Evolutionary conservation across 176 grass and related monocot species (phyloP), one percentile per base, ranked within the genome.

Genomic region (Urochloa ruziziensis): DNA sequence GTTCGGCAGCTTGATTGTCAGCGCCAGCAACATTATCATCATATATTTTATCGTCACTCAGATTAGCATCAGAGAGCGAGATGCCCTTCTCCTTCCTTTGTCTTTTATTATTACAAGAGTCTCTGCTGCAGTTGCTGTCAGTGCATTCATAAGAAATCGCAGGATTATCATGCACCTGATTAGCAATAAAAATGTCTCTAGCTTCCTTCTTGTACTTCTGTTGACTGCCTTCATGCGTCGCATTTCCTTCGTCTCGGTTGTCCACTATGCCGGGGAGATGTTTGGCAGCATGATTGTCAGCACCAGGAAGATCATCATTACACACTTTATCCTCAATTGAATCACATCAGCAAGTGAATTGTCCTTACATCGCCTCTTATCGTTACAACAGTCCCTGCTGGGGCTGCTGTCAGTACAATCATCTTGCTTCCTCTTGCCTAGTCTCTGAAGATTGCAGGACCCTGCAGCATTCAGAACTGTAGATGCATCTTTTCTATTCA

Each of bases 351-450:
- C 74, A 32, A 52, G 6, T 53, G 59, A 58, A 62, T 9, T 23
- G 62, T 74, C 34, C 25, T 65, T 74, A 49, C 19, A 19, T 74
- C 27, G 44, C 70, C 28, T 67, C 47, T 86, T 86, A 57, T 44
- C 19, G 5, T 52, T 66, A 86, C 7, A 74, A 39, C 59, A 46
- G 18, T 34, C 27, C 60, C 27, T 72, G 13, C 60, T 24, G 13
- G 35, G 25, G 60, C 46, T 34, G 0, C 36, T 67, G 33, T 57
- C 43, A 7, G 25, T 27, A 63, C 47, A 64, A 85, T 34, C 36
- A 67, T 75, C 34, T 81, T 65, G 59, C 36, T 67, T 81, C 73
- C 77, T 86, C 57, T 73, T 73, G 81, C 62, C 33, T 36, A 70
- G 67, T 57, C 62, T 78, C 42, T 74, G 75, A 57, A 74, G 65